Conservation (phyloP, 2,329 filamentous ascomycete species). For the Zymoseptoria crescenta region DNA sequence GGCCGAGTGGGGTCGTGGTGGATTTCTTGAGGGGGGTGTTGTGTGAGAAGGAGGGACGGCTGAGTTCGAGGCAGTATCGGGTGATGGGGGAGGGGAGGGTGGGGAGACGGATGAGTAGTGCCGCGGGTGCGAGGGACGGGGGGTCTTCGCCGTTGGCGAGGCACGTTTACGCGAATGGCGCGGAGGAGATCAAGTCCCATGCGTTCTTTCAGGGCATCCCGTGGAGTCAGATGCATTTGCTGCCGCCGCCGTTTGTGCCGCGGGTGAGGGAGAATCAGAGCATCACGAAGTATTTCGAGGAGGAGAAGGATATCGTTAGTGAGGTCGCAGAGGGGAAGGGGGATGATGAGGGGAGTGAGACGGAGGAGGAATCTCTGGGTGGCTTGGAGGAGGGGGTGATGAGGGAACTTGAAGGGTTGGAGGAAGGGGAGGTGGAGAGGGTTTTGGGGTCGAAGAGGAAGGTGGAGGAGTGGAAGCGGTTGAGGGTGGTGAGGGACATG, state of each 20-base stretch:
- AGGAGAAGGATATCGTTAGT: constrained; percentile 59
- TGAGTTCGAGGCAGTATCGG: constrained; percentile 66
- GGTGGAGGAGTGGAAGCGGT: constrained; percentile 20
- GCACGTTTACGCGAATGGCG: constrained; percentile 73
- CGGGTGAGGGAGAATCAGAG: constrained; percentile 47
- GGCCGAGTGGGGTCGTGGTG: constrained; percentile 63
- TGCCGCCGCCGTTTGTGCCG: constrained; percentile 71
- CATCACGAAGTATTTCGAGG: constrained; percentile 80
- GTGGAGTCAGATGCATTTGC: constrained; percentile 67
- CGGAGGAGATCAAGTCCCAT: constrained; percentile 81
- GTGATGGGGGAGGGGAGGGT: constrained; percentile 50
- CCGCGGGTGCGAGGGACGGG: constrained; percentile 32
- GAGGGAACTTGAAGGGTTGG: constrained; percentile 14
- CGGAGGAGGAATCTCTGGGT: not conserved
- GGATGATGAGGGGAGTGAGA: constrained; percentile 11
- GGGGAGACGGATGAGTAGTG: constrained; percentile 35
- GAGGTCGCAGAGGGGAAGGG: constrained; percentile 21
- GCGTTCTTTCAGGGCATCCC: constrained; percentile 73
- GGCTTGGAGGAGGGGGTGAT: not conserved
- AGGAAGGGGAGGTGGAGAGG: constrained; percentile 14
- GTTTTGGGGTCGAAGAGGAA: constrained; percentile 27
- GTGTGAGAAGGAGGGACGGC: constrained; percentile 62
- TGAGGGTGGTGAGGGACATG: constrained; percentile 21
- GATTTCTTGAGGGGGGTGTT: constrained; percentile 68
- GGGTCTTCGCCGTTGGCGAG: constrained; percentile 13